These are phyloP conservation scores for Penicillium macrosclerotiorum DNA, from an alignment of 495 filamentous ascomycete species.

Conservation along the genomic window DNA sequence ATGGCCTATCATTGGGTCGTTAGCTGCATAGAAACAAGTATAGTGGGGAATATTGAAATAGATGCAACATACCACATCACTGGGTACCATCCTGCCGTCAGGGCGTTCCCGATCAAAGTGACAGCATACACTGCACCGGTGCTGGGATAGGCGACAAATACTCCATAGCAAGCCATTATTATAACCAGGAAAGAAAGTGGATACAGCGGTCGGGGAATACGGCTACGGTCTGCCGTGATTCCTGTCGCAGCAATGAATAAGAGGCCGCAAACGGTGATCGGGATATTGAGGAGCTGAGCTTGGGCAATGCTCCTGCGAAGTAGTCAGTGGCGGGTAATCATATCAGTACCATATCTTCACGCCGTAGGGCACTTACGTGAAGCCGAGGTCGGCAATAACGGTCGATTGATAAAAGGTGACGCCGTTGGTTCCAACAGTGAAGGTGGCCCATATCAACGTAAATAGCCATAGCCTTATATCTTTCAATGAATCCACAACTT, in stretches of 20 bases:
- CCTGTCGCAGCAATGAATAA: slow-evolving; percentile 36
- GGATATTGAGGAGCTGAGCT: slow-evolving; percentile 39
- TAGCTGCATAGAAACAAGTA: neutral
- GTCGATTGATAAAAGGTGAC: slow-evolving; percentile 44
- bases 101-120: slow-evolving; percentile 32
- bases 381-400: slow-evolving; percentile 43
- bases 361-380: slow-evolving; percentile 31
- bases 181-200: slow-evolving; percentile 40
- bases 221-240: slow-evolving; percentile 38
- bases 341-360: no score
- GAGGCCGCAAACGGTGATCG: slow-evolving; percentile 36
- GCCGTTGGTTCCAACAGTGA: slow-evolving; percentile 42
- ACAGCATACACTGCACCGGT: slow-evolving; percentile 39
- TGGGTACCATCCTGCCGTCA: slow-evolving; percentile 38
- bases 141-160: slow-evolving; percentile 40
- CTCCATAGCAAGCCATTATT: slow-evolving; percentile 40
- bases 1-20: slow-evolving; percentile 15
- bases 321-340: neutral
- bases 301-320: slow-evolving; percentile 30
- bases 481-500: slow-evolving; percentile 32
- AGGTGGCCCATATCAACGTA: slow-evolving; percentile 38
- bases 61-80: slow-evolving; percentile 31
- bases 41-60: neutral
- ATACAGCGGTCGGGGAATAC: slow-evolving; percentile 39
- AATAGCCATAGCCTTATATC: slow-evolving; percentile 26